A percentile compares a stretch with the other conserved stretches of the same genome.
These are phyloP conservation scores for Laguncularia racemosa DNA, from an alignment of 345 rosid species.

Conservation along the genomic window DNA sequence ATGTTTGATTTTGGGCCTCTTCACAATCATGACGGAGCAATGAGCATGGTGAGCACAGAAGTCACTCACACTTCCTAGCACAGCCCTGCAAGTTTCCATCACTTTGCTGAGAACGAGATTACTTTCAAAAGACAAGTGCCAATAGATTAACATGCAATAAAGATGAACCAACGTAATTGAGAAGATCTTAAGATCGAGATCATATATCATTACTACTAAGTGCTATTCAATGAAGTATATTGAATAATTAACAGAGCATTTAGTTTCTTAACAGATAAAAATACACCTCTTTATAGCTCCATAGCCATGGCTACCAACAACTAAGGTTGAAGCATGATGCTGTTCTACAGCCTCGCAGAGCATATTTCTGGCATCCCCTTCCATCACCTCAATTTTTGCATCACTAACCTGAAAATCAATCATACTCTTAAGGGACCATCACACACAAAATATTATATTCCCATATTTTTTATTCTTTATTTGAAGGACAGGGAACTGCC, in stretches of 20 bases:
- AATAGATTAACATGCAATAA: no score
- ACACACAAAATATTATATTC: no score
- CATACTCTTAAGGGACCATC: background rate
- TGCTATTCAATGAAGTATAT: no score
- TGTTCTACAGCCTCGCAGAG: slow-evolving; percentile 80
- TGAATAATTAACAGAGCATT: no score
- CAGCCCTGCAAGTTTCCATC: slow-evolving; percentile 52
- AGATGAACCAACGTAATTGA: no score
- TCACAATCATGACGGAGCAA: slow-evolving; percentile 85
- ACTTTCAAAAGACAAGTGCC: background rate
- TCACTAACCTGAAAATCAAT: slow-evolving; percentile 41
- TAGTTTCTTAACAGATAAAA: background rate
- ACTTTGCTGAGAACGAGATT: background rate
- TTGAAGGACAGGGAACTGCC: no score
- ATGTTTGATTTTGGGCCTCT: slow-evolving; percentile 77
- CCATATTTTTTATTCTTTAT: no score
- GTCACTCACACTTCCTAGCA: slow-evolving; percentile 89
- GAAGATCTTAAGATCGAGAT: no score
- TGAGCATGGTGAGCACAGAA: slow-evolving; percentile 94
- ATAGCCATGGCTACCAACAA: slow-evolving; percentile 95
- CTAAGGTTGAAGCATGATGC: slow-evolving; percentile 73
- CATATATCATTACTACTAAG: no score
- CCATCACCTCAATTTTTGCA: slow-evolving; percentile 38
- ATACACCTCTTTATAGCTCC: slow-evolving; percentile 93
- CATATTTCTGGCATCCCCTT: slow-evolving; percentile 88